Percentiles rank a stretch among this genome's conserved stretches.
phyloP scores from a whole-genome alignment of 495 filamentous ascomycete genomes.

The Hypoxylon lenormandii region DNA sequence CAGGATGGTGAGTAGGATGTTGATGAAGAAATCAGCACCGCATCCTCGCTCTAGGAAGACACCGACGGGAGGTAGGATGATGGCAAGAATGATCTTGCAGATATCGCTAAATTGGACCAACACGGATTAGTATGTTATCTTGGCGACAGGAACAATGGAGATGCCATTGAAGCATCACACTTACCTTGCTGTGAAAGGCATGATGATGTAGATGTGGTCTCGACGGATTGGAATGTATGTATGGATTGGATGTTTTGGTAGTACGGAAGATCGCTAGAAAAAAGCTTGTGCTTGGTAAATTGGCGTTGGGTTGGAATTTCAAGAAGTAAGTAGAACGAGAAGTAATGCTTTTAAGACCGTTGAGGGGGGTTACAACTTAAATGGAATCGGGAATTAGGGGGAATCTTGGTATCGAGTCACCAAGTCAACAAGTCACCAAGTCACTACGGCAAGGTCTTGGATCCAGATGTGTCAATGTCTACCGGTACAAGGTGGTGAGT shows the following conservation, averaged over 20 bases:
- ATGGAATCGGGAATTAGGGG: slow-evolving; percentile 18
- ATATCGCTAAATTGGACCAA: slow-evolving; percentile 70
- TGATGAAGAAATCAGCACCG: slow-evolving; percentile 84
- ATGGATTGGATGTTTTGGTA: not conserved
- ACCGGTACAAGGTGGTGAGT: too few species aligned
- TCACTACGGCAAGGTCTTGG: slow-evolving; percentile 16
- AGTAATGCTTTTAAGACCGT: not conserved
- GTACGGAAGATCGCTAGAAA: not conserved
- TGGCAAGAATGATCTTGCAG: slow-evolving; percentile 88
- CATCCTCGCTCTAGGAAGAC: slow-evolving; percentile 92
- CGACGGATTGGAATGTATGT: not conserved
- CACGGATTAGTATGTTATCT: slow-evolving; percentile 11
- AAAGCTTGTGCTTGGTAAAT: slow-evolving; percentile 5
- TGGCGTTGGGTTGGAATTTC: not conserved
- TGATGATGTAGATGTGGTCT: slow-evolving; percentile 42
- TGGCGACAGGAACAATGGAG: slow-evolving; percentile 1
- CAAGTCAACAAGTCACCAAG: too few species aligned
- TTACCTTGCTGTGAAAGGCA: slow-evolving; percentile 71
- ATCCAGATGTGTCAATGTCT: too few species aligned
- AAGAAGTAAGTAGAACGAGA: slow-evolving; percentile 5
- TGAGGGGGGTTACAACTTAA: slow-evolving; percentile 34
- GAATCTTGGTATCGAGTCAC: slow-evolving; percentile 25
- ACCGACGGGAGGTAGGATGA: slow-evolving; percentile 87
- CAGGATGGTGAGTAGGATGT: slow-evolving; percentile 85
- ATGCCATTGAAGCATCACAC: slow-evolving; percentile 32